A percentile compares a stretch with the other conserved stretches of the same genome.
Conservation (phyloP, 148 eudicot species). For the Vaccinium macrocarpon region DNA sequence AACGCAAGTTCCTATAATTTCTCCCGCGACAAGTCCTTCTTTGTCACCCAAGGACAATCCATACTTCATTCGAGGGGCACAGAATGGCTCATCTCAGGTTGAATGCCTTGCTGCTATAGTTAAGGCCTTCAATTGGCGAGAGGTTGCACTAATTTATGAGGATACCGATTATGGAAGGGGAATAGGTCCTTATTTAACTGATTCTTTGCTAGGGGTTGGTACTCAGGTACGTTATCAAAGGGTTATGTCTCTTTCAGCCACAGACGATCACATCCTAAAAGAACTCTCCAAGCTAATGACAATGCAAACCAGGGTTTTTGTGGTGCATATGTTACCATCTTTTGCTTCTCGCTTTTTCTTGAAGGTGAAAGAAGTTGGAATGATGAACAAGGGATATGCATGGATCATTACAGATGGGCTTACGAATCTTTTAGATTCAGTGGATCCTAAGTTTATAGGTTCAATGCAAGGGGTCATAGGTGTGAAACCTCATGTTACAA, state of each 20-base stretch:
- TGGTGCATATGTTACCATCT: slow-evolving; percentile 52
- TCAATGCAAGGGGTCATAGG: slow-evolving; percentile 75
- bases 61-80: slow-evolving; percentile 54
- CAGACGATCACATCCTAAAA: slow-evolving; percentile 36
- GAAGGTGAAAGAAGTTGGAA: slow-evolving; percentile 42
- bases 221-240: not conserved
- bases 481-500: slow-evolving; percentile 43
- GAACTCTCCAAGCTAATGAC: slow-evolving; percentile 52
- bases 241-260: slow-evolving; percentile 22
- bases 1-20: slow-evolving; percentile 56
- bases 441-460: slow-evolving; percentile 26
- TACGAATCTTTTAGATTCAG: slow-evolving; percentile 36
- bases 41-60: slow-evolving; percentile 45
- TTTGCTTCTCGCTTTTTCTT: slow-evolving; percentile 50
- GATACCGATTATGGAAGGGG: slow-evolving; percentile 49
- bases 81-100: slow-evolving; percentile 42
- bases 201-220: not conserved
- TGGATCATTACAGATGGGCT: slow-evolving; percentile 64
- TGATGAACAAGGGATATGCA: slow-evolving; percentile 69
- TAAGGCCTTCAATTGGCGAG: slow-evolving; percentile 57
- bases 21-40: slow-evolving; percentile 51
- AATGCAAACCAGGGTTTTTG: slow-evolving; percentile 62
- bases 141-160: slow-evolving; percentile 54
- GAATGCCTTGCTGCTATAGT: slow-evolving; percentile 47
- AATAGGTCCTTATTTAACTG: slow-evolving; percentile 42